These are phyloP conservation scores for Tetradesmus obliquus DNA, from an alignment of 139 green algal species.

Conservation along the genomic window DNA sequence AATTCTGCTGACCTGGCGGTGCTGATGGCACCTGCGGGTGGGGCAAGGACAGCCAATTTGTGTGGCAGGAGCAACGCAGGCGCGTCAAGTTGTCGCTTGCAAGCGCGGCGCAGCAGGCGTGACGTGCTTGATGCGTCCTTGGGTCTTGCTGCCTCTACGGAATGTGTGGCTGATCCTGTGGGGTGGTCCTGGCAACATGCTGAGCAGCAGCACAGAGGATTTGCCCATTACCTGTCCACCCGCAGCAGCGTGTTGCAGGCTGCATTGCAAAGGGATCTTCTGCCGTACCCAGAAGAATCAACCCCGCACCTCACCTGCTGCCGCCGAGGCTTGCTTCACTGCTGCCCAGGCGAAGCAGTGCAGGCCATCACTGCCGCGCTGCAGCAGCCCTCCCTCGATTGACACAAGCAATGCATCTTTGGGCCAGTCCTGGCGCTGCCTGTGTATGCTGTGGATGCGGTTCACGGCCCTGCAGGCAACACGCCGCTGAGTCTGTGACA, in stretches of 20 bases:
- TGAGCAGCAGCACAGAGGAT: too few species aligned
- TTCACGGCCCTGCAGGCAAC: slow-evolving; percentile 44
- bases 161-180: too few species aligned
- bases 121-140: too few species aligned
- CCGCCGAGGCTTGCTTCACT: slow-evolving; percentile 16
- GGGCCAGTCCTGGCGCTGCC: slow-evolving; percentile 46
- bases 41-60: too few species aligned
- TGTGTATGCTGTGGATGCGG: slow-evolving; percentile 37
- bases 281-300: not conserved
- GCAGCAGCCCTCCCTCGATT: slow-evolving; percentile 56
- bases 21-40: not conserved
- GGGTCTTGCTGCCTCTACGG: too few species aligned
- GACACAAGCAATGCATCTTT: slow-evolving; percentile 32
- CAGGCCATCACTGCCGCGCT: not conserved
- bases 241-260: not conserved
- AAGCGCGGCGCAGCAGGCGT: not conserved
- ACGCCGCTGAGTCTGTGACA: not conserved
- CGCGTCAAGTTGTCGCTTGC: not conserved
- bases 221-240: too few species aligned
- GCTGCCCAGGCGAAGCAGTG: slow-evolving; percentile 40
- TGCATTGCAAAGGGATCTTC: not conserved
- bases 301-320: slow-evolving; percentile 10
- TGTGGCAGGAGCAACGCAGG: not conserved
- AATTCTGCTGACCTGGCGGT: slow-evolving; percentile 45
- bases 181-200: too few species aligned